phyloP scores from a whole-genome alignment of 306 rosid genomes.

The Neltuma alba region DNA sequence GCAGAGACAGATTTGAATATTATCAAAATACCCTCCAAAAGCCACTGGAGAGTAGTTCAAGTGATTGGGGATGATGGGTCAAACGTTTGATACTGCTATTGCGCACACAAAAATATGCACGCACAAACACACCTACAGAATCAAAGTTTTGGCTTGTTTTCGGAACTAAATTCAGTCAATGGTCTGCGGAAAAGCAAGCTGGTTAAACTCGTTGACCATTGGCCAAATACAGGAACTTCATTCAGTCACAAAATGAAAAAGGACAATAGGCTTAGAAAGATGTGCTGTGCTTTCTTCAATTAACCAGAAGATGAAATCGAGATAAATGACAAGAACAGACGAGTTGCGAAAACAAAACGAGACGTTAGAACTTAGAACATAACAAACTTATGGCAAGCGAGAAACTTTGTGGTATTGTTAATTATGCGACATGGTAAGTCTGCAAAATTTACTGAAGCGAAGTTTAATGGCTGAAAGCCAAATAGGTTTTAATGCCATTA shows the following conservation, averaged over 20 bases:
- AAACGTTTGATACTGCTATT: background rate
- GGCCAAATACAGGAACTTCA: background rate
- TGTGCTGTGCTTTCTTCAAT: background rate
- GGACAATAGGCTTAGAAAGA: background rate
- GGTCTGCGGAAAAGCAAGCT: background rate
- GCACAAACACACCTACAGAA: background rate
- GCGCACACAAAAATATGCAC: background rate
- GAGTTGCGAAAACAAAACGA: background rate
- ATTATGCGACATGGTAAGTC: background rate
- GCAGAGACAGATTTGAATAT: background rate
- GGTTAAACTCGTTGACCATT: background rate
- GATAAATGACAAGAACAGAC: background rate
- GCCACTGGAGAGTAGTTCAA: background rate
- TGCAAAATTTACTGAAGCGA: too few relatives aligned
- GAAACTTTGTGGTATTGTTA: background rate
- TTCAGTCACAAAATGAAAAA: background rate
- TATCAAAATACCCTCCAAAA: background rate
- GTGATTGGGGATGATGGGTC: constrained; percentile 24
- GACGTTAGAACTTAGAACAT: background rate
- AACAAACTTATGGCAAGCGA: background rate
- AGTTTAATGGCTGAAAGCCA: too few relatives aligned
- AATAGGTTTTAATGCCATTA: background rate
- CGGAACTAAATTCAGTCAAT: background rate
- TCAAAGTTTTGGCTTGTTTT: background rate
- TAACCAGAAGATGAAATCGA: background rate